Percentiles rank a stretch among this genome's conserved stretches.
These are phyloP conservation scores for Wickerhamiella alocasiicola DNA, from an alignment of 805 yeast species.

Conservation along the genomic window DNA sequence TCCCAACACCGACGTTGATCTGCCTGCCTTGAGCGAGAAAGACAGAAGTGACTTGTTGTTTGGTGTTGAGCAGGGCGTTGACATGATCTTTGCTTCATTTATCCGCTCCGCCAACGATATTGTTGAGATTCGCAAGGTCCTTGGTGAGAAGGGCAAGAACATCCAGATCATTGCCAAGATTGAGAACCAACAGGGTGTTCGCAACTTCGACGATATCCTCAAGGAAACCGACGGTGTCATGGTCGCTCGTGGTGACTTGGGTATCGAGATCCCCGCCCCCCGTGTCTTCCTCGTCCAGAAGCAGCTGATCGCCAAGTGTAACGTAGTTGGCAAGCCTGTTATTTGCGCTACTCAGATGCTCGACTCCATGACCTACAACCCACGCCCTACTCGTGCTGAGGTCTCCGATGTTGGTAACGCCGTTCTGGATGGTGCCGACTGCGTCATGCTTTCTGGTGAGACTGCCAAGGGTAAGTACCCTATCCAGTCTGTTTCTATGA, in stretches of 20 bases:
- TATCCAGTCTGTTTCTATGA: slow-evolving; percentile 92
- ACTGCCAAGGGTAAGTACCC: slow-evolving; percentile 99
- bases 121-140: slow-evolving; percentile 76
- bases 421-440: slow-evolving; percentile 97
- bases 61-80: slow-evolving; percentile 95
- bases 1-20: slow-evolving; percentile 97
- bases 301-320: slow-evolving; percentile 97
- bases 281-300: slow-evolving; percentile 97
- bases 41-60: slow-evolving; percentile 84
- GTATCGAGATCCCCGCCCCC: slow-evolving; percentile 98
- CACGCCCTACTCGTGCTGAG: slow-evolving; percentile 99
- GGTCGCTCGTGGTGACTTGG: slow-evolving; percentile 99
- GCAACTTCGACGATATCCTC: slow-evolving; percentile 96
- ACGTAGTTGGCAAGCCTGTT: slow-evolving; percentile 98
- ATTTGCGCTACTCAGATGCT: slow-evolving; percentile 99
- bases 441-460: slow-evolving; percentile 99
- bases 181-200: slow-evolving; percentile 99
- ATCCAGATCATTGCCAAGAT: slow-evolving; percentile 95
- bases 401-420: slow-evolving; percentile 99
- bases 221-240: slow-evolving; percentile 95
- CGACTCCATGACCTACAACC: slow-evolving; percentile 99
- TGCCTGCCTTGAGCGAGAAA: slow-evolving; percentile 96
- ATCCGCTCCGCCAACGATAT: slow-evolving; percentile 92
- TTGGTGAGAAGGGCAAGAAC: slow-evolving; percentile 94
- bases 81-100: slow-evolving; percentile 97